phyloP scores from a whole-genome alignment of 192 early-diverging fungal genomes.

The Dispira simplex region DNA sequence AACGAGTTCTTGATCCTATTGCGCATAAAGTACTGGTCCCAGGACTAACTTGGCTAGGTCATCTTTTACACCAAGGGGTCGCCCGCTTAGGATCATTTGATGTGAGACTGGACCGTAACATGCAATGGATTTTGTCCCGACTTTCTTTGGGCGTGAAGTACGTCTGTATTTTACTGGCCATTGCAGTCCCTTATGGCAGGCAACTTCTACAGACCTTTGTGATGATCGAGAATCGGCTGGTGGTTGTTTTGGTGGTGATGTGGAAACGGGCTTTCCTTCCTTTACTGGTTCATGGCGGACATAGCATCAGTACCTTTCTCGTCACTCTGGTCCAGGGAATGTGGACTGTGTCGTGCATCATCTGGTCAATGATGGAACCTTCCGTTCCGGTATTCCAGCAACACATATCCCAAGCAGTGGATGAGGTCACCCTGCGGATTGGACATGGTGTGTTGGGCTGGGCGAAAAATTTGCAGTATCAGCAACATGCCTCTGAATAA shows the following conservation, averaged over 20 bases:
- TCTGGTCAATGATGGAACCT: background rate
- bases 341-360: background rate
- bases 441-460: background rate
- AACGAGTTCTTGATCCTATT: too few relatives aligned
- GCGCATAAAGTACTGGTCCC: too few relatives aligned
- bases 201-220: background rate
- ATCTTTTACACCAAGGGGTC: too few relatives aligned
- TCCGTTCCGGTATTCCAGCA: background rate
- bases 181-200: too few relatives aligned
- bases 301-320: background rate
- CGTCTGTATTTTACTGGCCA: too few relatives aligned
- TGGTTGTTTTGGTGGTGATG: background rate
- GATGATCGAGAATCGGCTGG: background rate
- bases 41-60: too few relatives aligned
- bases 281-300: background rate
- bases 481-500: too few relatives aligned
- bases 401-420: background rate
- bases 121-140: too few relatives aligned
- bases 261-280: background rate
- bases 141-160: too few relatives aligned
- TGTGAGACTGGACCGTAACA: too few relatives aligned
- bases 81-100: too few relatives aligned
- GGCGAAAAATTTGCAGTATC: background rate
- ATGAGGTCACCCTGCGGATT: background rate
- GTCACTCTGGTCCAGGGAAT: background rate